Base-by-base conservation (phyloP, 768 basidiomycete species). In the Multifurca ochricompacta region DNA sequence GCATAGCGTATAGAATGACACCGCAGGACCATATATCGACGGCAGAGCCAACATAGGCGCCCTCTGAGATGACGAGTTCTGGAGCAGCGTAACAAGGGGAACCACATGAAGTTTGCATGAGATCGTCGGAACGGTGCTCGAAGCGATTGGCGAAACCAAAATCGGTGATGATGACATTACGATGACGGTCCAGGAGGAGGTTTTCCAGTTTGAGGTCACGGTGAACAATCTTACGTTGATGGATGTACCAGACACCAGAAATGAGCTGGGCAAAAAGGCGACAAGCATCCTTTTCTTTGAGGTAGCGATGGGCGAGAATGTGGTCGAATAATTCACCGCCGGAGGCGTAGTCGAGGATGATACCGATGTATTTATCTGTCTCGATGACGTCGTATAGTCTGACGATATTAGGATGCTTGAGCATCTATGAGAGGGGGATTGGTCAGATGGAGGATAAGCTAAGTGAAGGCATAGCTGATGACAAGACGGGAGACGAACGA, bases 131-230 rank as follows among this genome's bases (percentile, higher is more conserved):
- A 30, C 83, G 82, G 65, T 95, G 90, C 68, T 95, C 91, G 67
- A 98, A 99, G 46, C 88, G 84, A 72, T 98, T 99, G 56, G 96
- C 96, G 65, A 98, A 99, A 11, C 96, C 96, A 68, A 99, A 99
- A 68, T 98, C 96, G 53, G 96, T 97, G 74, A 99, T 96, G 74
- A 99, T 95, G 61, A 99, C 91, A 67, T 99, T 98, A 47, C 96
- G 83, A 66, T 97, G 83, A 58, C 94, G 87, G 73, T 99, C 96
- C 54, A 99, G 83, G 37, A 99, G 83, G 3, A 99, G 77, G 67
- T 98, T 99, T 73, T 98, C 95, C 60, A 99, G 85, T 73, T 99
- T 99, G 70, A 99, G 85, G 72, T 99, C 95, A 54, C 96, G 91
- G 69, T 99, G 96, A 44, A 98, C 95, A 58, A 99, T 97, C 74